These are phyloP conservation scores for Stagonosporopsis vannaccii DNA, from an alignment of 2,329 filamentous ascomycete species.

Conservation along the genomic window DNA sequence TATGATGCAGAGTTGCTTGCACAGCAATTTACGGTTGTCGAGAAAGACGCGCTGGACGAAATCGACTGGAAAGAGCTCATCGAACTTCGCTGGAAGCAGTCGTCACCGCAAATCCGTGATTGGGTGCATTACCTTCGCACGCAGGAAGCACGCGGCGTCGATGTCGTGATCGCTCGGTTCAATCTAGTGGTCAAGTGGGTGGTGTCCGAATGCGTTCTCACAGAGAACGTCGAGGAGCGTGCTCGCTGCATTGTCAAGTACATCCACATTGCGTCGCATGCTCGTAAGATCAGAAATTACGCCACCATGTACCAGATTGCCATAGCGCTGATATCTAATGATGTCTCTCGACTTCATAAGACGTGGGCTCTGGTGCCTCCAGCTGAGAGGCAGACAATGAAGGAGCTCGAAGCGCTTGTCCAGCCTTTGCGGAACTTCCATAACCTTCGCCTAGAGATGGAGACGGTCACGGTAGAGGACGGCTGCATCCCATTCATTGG, in stretches of 20 bases:
- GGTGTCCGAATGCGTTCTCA: slow-evolving; percentile 79
- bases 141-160: slow-evolving; percentile 75
- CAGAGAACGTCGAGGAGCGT: slow-evolving; percentile 73
- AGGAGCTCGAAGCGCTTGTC: slow-evolving; percentile 74
- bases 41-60: slow-evolving; percentile 84
- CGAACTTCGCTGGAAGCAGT: slow-evolving; percentile 81
- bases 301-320: slow-evolving; percentile 83
- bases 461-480: slow-evolving; percentile 67
- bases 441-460: slow-evolving; percentile 80
- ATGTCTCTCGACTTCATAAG: slow-evolving; percentile 70
- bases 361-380: slow-evolving; percentile 77
- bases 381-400: slow-evolving; percentile 70
- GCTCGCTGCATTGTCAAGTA: slow-evolving; percentile 80
- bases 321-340: slow-evolving; percentile 76
- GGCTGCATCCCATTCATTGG: slow-evolving; percentile 86
- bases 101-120: slow-evolving; percentile 70
- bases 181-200: slow-evolving; percentile 91
- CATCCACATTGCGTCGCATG: slow-evolving; percentile 81
- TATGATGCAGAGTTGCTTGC: slow-evolving; percentile 81
- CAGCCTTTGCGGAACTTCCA: slow-evolving; percentile 81
- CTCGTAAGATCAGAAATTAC: slow-evolving; percentile 79
- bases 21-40: slow-evolving; percentile 84
- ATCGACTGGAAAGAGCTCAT: slow-evolving; percentile 90
- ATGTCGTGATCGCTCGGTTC: slow-evolving; percentile 85
- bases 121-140: slow-evolving; percentile 84